Conservation (phyloP, 106 monocot genomes). For the Dendrobium huoshanense region DNA sequence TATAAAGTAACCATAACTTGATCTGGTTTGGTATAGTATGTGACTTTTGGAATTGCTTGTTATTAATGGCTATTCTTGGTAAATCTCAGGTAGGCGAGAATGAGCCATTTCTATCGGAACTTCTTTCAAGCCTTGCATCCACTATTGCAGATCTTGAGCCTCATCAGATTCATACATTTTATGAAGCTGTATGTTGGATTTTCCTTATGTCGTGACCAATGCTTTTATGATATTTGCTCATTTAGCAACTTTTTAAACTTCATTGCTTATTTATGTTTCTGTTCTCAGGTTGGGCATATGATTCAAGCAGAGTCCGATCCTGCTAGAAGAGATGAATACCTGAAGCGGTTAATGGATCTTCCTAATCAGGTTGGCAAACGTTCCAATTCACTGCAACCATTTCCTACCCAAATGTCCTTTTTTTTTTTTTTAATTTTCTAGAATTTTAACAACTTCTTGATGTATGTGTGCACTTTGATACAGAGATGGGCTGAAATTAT, state of each 20-base stretch:
- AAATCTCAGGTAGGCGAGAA: slow-evolving; percentile 75
- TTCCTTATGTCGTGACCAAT: not conserved
- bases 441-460: not conserved
- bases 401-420: not conserved
- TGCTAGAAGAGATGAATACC: slow-evolving; percentile 82
- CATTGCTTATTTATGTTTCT: not conserved
- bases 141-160: slow-evolving; percentile 88
- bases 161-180: slow-evolving; percentile 98
- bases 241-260: not conserved
- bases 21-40: not conserved
- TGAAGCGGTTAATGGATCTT: slow-evolving; percentile 96
- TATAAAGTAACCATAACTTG: not conserved
- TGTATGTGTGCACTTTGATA: not conserved
- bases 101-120: slow-evolving; percentile 94
- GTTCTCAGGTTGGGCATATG: slow-evolving; percentile 84
- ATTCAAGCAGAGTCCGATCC: slow-evolving; percentile 95
- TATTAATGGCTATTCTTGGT: not conserved
- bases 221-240: not conserved
- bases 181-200: slow-evolving; percentile 62
- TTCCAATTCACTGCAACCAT: not conserved
- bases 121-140: slow-evolving; percentile 50
- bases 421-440: not conserved
- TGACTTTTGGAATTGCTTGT: not conserved
- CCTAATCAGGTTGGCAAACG: slow-evolving; percentile 68
- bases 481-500: slow-evolving; percentile 99